These are phyloP conservation scores for Ulmus americana DNA, from an alignment of 331 rosid species.

Conservation along the genomic window DNA sequence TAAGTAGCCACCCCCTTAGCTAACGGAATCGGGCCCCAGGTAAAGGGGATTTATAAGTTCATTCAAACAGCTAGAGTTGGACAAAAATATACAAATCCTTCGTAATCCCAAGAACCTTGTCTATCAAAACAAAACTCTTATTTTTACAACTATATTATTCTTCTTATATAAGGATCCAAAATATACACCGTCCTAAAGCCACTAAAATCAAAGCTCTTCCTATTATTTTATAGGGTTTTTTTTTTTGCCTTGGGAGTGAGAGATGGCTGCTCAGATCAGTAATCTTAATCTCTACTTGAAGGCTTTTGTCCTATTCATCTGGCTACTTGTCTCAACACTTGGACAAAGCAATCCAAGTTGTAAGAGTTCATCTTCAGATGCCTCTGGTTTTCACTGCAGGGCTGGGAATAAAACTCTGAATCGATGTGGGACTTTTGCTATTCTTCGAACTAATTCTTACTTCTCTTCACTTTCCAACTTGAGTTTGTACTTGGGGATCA, in stretches of 20 bases:
- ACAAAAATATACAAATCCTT: slow-evolving; percentile 22
- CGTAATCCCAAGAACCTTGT: slow-evolving; percentile 53
- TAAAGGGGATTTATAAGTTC: slow-evolving; percentile 3
- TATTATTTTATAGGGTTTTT: slow-evolving; percentile 30
- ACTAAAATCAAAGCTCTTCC: slow-evolving; percentile 8
- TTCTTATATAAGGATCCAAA: slow-evolving; percentile 47
- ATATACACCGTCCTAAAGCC: slow-evolving; percentile 38
- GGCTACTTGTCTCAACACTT: slow-evolving; percentile 37
- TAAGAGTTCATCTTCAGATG: slow-evolving; percentile 36
- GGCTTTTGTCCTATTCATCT: slow-evolving; percentile 41
- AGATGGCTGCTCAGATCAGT: slow-evolving; percentile 46
- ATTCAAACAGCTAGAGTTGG: slow-evolving; percentile 33
- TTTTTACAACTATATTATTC: slow-evolving; percentile 20
- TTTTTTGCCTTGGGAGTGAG: slow-evolving; percentile 26
- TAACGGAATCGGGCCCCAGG: slow-evolving; percentile 11
- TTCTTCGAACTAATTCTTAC: slow-evolving; percentile 52
- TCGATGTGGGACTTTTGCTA: slow-evolving; percentile 61
- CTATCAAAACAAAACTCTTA: slow-evolving; percentile 25
- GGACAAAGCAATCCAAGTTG: slow-evolving; percentile 39
- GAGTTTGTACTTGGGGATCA: slow-evolving; percentile 61
- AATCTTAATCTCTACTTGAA: slow-evolving; percentile 30
- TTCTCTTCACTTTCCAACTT: slow-evolving; percentile 69
- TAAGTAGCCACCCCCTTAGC: slow-evolving; percentile 15
- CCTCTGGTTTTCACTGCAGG: slow-evolving; percentile 51
- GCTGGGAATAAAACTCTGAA: slow-evolving; percentile 24